Percentiles rank a stretch among this genome's conserved stretches.
Evolutionary conservation across 805 yeast species (phyloP).

Genomic region (Candida sonorensis): DNA sequence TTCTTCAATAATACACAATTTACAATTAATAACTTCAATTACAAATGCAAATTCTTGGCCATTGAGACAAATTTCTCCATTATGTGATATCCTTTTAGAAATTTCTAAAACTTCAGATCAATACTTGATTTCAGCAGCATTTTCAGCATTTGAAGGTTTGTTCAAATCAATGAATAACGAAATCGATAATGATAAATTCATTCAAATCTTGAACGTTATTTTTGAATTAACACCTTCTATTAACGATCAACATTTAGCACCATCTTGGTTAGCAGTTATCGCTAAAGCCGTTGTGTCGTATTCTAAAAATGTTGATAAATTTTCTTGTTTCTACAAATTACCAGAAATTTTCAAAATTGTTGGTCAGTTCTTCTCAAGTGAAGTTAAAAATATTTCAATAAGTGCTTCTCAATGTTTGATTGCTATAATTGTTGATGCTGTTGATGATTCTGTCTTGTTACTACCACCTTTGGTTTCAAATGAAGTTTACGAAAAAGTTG

Average conservation of each 20-base stretch:
- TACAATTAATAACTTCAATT: conserved; percentile 70
- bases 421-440: conserved; percentile 63
- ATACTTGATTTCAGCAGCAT: conserved; percentile 73
- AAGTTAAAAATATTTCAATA: conserved; percentile 51
- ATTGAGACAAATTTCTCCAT: conserved; percentile 49
- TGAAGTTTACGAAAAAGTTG: conserved; percentile 49
- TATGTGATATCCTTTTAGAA: conserved; percentile 72
- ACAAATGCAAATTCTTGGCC: conserved; percentile 84
- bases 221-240: conserved; percentile 75
- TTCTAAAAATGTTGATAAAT: conserved; percentile 39
- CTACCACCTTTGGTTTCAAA: conserved; percentile 42
- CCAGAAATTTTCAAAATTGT: conserved; percentile 53
- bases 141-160: conserved; percentile 75
- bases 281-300: conserved; percentile 70
- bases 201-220: conserved; percentile 60
- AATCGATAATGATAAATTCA: conserved; percentile 54
- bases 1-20: conserved; percentile 60
- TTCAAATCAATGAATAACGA: conserved; percentile 53
- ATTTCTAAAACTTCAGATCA: conserved; percentile 81
- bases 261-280: conserved; percentile 91
- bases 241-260: conserved; percentile 80
- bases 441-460: conserved; percentile 54
- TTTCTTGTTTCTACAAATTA: conserved; percentile 46
- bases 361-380: conserved; percentile 61
- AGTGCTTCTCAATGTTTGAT: conserved; percentile 86